phyloP scores from a whole-genome alignment of 2,329 filamentous ascomycete species.

The Cladosporium cucumerinum region DNA sequence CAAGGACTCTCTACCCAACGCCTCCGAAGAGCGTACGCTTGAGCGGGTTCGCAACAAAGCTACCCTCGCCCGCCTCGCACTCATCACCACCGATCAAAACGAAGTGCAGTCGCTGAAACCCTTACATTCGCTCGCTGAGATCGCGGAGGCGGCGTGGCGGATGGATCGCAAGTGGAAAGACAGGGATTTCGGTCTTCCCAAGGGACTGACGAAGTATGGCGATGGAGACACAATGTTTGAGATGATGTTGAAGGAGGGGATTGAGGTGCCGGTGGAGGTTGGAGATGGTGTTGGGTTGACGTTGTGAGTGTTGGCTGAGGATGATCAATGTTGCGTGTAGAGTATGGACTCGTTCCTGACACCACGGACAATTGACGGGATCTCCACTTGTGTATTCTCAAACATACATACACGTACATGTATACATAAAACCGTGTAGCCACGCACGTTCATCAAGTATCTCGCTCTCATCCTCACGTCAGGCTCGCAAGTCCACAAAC shows the following conservation, averaged over 20 bases:
- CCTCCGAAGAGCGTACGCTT: neutral
- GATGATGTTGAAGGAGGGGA: constrained; percentile 24
- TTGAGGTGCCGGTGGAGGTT: constrained; percentile 24
- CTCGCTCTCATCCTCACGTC: no score
- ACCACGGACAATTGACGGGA: no score
- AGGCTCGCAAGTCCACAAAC: no score
- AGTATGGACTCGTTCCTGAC: no score
- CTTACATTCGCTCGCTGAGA: constrained; percentile 16
- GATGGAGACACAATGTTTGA: constrained; percentile 16
- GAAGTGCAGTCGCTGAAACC: constrained; percentile 19
- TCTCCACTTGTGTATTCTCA: no score
- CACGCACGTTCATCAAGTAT: no score
- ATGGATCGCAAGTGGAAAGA: constrained; percentile 26
- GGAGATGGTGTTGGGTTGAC: constrained; percentile 17
- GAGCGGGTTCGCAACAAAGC: neutral
- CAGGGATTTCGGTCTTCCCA: constrained; percentile 15
- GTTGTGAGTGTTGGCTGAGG: neutral
- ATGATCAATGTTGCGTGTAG: neutral
- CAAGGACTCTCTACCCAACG: neutral
- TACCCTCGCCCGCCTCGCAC: neutral
- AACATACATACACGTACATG: no score
- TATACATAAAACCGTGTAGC: no score
- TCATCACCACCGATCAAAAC: neutral
- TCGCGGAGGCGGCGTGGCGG: constrained; percentile 24
- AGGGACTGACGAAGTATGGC: neutral